A percentile compares a stretch with the other conserved stretches of the same genome.
Evolutionary conservation across 441 rosid species (phyloP).

Genomic region (Iberis amara): DNA sequence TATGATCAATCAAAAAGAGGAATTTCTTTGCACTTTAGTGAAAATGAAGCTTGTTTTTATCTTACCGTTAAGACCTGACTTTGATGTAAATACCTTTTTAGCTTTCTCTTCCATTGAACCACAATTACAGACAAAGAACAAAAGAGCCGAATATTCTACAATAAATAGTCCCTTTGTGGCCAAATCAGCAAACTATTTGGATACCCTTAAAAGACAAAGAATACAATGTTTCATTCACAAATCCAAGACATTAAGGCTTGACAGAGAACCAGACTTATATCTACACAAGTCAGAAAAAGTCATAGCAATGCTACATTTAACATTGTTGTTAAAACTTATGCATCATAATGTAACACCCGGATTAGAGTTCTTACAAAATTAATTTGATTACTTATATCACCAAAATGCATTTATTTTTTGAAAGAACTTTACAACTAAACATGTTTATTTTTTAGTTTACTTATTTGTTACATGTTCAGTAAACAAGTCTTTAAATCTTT

Average conservation of each 20-base stretch:
- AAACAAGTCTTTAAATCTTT: too few relatives aligned
- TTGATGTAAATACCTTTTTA: conserved; percentile 21
- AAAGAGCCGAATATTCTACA: conserved; percentile 17
- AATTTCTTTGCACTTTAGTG: conserved; percentile 33
- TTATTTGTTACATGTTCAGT: too few relatives aligned
- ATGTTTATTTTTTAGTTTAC: too few relatives aligned
- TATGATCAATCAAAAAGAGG: conserved; percentile 1
- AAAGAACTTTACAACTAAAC: too few relatives aligned
- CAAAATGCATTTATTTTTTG: too few relatives aligned
- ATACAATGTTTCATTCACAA: neutral
- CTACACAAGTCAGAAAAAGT: too few relatives aligned
- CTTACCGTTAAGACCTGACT: conserved; percentile 30
- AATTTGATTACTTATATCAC: too few relatives aligned
- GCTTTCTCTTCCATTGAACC: conserved; percentile 5
- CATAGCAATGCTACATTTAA: too few relatives aligned
- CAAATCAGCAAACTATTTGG: conserved; percentile 10
- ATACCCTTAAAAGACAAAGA: conserved; percentile 14
- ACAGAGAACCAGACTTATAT: conserved; percentile 4
- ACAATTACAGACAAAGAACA: conserved; percentile 11
- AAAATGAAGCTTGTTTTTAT: conserved; percentile 32
- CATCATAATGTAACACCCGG: too few relatives aligned
- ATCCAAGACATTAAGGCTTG: conserved; percentile 1
- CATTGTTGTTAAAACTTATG: too few relatives aligned
- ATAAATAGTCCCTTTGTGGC: conserved; percentile 2
- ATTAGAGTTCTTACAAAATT: too few relatives aligned